A percentile compares a stretch with the other conserved stretches of the same genome.
Conservation (phyloP, 805 yeast species). For the Ogataea trehalophila region DNA sequence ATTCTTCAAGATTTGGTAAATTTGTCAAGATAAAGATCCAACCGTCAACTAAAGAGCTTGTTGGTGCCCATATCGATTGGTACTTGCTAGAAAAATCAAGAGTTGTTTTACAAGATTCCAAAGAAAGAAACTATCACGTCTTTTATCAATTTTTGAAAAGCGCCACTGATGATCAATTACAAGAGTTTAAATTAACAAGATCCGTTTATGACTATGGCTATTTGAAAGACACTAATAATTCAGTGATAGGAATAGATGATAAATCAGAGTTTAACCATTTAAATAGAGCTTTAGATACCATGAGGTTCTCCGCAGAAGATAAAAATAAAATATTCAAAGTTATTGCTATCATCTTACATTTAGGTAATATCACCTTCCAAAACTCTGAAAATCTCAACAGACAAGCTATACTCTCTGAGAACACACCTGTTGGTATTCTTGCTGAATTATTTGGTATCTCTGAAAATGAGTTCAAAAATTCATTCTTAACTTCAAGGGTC, state of each 20-base stretch:
- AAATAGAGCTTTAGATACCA: constrained; percentile 59
- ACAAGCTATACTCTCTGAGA: constrained; percentile 64
- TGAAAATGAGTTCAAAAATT: constrained; percentile 44
- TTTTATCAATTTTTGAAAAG: constrained; percentile 86
- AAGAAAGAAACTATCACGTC: constrained; percentile 89
- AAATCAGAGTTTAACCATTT: constrained; percentile 59
- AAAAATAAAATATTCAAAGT: constrained; percentile 55
- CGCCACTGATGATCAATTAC: constrained; percentile 44
- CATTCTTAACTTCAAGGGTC: constrained; percentile 73
- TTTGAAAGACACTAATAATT: constrained; percentile 47
- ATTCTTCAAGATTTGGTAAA: constrained; percentile 95
- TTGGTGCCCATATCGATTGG: constrained; percentile 93
- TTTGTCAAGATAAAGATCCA: constrained; percentile 83
- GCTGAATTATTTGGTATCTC: constrained; percentile 62
- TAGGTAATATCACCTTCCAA: constrained; percentile 79
- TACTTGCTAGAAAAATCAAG: constrained; percentile 91
- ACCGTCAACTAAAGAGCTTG: constrained; percentile 50
- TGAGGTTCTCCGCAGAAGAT: constrained; percentile 62
- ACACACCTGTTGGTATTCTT: constrained; percentile 46
- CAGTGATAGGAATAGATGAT: constrained; percentile 76
- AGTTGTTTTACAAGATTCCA: constrained; percentile 66
- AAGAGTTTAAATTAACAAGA: constrained; percentile 38
- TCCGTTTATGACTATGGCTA: constrained; percentile 48
- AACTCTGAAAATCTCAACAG: constrained; percentile 54
- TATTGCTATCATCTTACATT: constrained; percentile 71